Base-by-base conservation (phyloP, 345 rosid genomes). In the Brassica rapa region DNA sequence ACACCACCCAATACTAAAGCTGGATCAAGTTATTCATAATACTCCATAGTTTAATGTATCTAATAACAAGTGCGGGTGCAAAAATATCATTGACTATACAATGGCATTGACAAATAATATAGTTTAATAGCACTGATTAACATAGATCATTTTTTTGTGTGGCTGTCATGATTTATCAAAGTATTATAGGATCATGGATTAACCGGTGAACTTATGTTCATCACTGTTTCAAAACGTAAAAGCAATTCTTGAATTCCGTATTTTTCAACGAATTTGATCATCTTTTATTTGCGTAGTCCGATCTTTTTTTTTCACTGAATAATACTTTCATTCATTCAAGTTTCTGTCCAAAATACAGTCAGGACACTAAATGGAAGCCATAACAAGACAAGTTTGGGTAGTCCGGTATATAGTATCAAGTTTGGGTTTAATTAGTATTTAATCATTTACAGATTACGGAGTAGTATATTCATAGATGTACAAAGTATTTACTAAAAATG, bases 201-300 rank as follows among this genome's bases (percentile, higher is more conserved):
- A 66, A 32, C 35, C 51, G 35, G 66, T 68, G 71, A 64, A 19
- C 73, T 60, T 11, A 61, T 73, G 35, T 53, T 62, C 74, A 68
- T 73, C 78, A 79, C 68, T 79, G 70, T 62, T 73, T 79, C 61
- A n/a, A 51, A 67, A 61, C 37, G 32, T 39, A 51, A 74, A 79
- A 67, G 74, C 35, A 73, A 35, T 61, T 68, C 78, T 73, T 16
- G 59, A 51, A 23, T 24, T 68, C 5, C n/a, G 25, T 72, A 24
- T 19, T 29, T 3, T 60, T 59, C 23, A 30, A 23, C 30, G 21
- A 77, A 59, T 11, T 66, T 57, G 55, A 78, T 72, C 2, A 37
- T 64, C 11, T 55, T 25, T 53, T 15, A 3, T 8, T 77, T 27
- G 2, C 35, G 2, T 30, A 41, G 49, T 9, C 14, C 49, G 49